These are phyloP conservation scores for Podospora anserina DNA, from an alignment of 495 filamentous ascomycete genomes.

Conservation along the genomic window DNA sequence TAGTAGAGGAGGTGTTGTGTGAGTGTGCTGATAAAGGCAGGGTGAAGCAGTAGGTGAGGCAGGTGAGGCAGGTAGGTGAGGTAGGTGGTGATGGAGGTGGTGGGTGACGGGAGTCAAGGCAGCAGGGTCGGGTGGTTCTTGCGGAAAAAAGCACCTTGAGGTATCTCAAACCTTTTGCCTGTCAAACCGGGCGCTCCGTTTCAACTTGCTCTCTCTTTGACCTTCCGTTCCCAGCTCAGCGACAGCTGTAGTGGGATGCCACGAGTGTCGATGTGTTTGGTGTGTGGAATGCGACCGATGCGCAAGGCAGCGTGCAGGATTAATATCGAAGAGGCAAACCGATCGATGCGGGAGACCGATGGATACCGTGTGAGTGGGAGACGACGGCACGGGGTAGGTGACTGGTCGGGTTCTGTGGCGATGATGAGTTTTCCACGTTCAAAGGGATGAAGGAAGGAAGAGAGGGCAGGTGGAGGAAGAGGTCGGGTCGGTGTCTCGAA, in stretches of 20 bases:
- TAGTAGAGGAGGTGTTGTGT: neutral
- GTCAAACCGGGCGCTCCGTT: conserved; percentile 29
- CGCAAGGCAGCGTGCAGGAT: conserved; percentile 6
- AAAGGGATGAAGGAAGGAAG: neutral
- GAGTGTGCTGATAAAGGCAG: neutral
- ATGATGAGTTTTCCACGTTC: neutral
- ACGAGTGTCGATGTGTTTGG: conserved; percentile 2
- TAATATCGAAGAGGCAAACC: conserved; percentile 1
- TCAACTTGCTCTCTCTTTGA: conserved; percentile 10
- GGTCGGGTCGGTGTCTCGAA: conserved; percentile 4
- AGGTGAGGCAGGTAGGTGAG: conserved; percentile 1
- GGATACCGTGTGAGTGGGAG: neutral
- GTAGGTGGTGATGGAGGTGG: conserved; percentile 15
- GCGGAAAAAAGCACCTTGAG: conserved; percentile 28
- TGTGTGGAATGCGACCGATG: conserved; percentile 5
- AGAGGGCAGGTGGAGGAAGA: neutral
- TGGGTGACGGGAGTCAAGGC: conserved; percentile 8
- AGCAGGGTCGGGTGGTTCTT: conserved; percentile 18
- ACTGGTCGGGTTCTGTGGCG: neutral
- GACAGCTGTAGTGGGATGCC: conserved; percentile 2
- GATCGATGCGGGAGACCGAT: conserved; percentile 3
- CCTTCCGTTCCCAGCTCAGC: neutral
- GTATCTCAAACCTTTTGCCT: conserved; percentile 39
- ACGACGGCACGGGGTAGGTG: neutral
- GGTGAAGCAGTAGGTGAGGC: neutral